Evolutionary conservation across 1,284 basidiomycete genomes (phyloP).

Genomic region (Mycocalia duriaeana): DNA sequence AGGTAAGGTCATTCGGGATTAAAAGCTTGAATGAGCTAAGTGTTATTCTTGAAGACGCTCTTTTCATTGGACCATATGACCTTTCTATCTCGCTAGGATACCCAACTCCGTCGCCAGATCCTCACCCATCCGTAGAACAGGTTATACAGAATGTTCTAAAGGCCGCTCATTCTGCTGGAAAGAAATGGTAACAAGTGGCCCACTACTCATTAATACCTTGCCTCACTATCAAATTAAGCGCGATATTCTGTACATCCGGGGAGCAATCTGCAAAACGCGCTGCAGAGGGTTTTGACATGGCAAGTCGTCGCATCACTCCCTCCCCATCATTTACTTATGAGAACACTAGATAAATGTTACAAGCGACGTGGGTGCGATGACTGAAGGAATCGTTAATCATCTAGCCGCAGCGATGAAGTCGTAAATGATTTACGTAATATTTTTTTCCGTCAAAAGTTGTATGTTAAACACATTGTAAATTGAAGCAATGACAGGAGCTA

Average conservation of each 20-base stretch:
- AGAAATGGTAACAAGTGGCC: conserved; percentile 52
- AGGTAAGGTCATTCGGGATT: conserved; percentile 29
- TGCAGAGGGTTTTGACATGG: conserved; percentile 57
- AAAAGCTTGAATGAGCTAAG: background rate
- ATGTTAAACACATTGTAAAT: no score
- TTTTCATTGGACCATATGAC: conserved; percentile 69
- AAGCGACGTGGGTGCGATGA: conserved; percentile 42
- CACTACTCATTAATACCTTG: background rate
- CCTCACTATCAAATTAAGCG: conserved; percentile 23
- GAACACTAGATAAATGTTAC: conserved; percentile 45
- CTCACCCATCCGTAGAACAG: conserved; percentile 57
- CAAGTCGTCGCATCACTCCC: conserved; percentile 17
- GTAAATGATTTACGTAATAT: no score
- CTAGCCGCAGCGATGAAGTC: no score
- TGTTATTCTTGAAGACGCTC: conserved; percentile 21
- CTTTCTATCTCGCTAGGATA: conserved; percentile 57
- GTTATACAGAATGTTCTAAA: conserved; percentile 55
- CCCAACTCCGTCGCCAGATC: conserved; percentile 55
- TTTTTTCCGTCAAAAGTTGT: no score
- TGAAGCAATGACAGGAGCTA: no score
- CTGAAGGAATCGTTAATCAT: conserved; percentile 32
- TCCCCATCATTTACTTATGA: conserved; percentile 1
- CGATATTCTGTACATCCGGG: conserved; percentile 45
- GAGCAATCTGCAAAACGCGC: conserved; percentile 43
- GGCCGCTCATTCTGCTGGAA: conserved; percentile 49